Evolutionary conservation across 1,284 basidiomycete genomes (phyloP).

Genomic region (Dichomitus squalens): DNA sequence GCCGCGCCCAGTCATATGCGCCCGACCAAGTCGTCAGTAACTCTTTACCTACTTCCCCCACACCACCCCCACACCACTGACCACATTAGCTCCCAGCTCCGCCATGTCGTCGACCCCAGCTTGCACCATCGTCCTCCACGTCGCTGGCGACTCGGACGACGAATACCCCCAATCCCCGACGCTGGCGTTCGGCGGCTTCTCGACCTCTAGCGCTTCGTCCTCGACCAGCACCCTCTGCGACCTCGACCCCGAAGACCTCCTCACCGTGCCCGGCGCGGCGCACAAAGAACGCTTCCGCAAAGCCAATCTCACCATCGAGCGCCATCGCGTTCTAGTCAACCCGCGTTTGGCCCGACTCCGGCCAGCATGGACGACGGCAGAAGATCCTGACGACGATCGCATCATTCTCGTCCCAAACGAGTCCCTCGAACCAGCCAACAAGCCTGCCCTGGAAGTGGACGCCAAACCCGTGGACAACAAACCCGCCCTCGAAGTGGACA

Average conservation of each 20-base stretch:
- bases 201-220: neutral
- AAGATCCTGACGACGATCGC: neutral
- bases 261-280: neutral
- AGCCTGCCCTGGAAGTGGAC: too few relatives aligned
- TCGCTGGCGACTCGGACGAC: neutral
- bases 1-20: too few relatives aligned
- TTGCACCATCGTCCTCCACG: neutral
- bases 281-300: neutral
- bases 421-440: neutral
- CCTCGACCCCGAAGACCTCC: neutral
- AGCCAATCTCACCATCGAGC: neutral
- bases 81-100: neutral
- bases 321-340: too few relatives aligned
- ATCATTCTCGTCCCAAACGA: neutral
- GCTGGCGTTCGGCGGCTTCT: neutral
- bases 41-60: neutral
- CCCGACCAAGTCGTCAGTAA: neutral
- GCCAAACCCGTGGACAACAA: too few relatives aligned
- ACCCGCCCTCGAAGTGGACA: too few relatives aligned
- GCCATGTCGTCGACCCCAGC: neutral
- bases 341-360: too few relatives aligned
- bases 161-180: slow-evolving; percentile 2
- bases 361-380: neutral
- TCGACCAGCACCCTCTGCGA: neutral
- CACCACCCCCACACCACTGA: neutral